Evolutionary conservation across 441 rosid species (phyloP).

Genomic region (Isatis lusitanica): DNA sequence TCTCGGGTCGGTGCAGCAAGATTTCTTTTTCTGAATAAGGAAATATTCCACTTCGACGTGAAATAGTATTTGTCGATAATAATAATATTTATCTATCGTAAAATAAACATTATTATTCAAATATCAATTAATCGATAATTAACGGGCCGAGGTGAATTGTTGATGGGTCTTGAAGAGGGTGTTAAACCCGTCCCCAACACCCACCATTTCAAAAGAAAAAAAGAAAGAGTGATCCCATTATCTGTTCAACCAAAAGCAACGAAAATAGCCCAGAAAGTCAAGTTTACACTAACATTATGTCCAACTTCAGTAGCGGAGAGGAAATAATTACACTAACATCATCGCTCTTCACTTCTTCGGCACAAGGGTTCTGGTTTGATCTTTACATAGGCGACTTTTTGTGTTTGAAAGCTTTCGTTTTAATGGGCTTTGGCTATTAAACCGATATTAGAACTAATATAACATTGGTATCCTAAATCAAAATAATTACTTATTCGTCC

Average conservation of each 20-base stretch:
- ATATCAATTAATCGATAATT: too few species aligned
- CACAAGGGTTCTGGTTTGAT: neutral
- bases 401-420: slow-evolving; percentile 1
- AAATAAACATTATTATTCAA: too few species aligned
- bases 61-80: too few species aligned
- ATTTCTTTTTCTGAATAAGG: too few species aligned
- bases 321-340: too few species aligned
- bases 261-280: slow-evolving; percentile 20
- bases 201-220: neutral
- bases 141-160: too few species aligned
- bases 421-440: neutral
- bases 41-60: too few species aligned
- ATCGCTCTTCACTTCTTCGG: too few species aligned
- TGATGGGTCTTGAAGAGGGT: too few species aligned
- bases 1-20: too few species aligned
- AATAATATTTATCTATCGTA: too few species aligned
- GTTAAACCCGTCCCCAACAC: too few species aligned
- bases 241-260: neutral
- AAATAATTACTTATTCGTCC: neutral
- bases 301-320: slow-evolving; percentile 42
- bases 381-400: neutral
- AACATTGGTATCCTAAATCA: neutral
- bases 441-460: neutral
- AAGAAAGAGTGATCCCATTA: neutral
- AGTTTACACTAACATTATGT: slow-evolving; percentile 52